These are phyloP conservation scores for Cornus controversa DNA, from an alignment of 148 eudicot genomes.

Conservation along the genomic window DNA sequence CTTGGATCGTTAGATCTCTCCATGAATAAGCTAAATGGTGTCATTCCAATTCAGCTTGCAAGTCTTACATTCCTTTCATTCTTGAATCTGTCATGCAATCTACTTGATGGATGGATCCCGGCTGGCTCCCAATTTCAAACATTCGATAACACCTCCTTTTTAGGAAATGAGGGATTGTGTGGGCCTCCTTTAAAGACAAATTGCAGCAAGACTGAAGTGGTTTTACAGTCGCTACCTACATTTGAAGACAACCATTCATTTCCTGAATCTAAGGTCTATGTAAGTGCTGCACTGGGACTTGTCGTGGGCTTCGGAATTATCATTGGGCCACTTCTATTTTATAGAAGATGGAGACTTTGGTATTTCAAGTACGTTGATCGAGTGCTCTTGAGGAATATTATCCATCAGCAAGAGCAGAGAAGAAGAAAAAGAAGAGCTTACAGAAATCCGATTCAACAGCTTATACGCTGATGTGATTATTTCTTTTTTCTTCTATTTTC, in stretches of 20 bases:
- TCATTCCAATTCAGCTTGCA: slow-evolving; percentile 17
- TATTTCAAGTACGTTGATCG: slow-evolving; percentile 12
- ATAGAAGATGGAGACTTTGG: slow-evolving; percentile 18
- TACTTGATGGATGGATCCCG: slow-evolving; percentile 23
- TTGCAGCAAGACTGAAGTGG: neutral
- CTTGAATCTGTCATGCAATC: slow-evolving; percentile 27
- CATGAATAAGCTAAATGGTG: slow-evolving; percentile 18
- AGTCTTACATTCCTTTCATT: slow-evolving; percentile 18
- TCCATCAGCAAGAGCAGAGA: neutral
- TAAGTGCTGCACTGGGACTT: slow-evolving; percentile 17
- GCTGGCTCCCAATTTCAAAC: slow-evolving; percentile 8
- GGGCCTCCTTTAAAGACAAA: slow-evolving; percentile 1
- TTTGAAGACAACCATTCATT: neutral
- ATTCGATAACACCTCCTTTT: slow-evolving; percentile 10
- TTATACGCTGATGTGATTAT: too few species aligned
- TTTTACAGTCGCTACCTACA: neutral
- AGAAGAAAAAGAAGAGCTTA: neutral
- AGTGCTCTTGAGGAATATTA: neutral
- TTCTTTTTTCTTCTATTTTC: too few species aligned
- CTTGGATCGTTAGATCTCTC: slow-evolving; percentile 21
- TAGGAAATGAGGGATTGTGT: slow-evolving; percentile 26
- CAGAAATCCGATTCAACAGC: too few species aligned
- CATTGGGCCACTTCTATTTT: slow-evolving; percentile 14
- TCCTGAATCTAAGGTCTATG: neutral
- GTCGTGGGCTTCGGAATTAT: slow-evolving; percentile 16